phyloP scores from a whole-genome alignment of 352 stramenopile species.

The Saprolegnia diclina region DNA sequence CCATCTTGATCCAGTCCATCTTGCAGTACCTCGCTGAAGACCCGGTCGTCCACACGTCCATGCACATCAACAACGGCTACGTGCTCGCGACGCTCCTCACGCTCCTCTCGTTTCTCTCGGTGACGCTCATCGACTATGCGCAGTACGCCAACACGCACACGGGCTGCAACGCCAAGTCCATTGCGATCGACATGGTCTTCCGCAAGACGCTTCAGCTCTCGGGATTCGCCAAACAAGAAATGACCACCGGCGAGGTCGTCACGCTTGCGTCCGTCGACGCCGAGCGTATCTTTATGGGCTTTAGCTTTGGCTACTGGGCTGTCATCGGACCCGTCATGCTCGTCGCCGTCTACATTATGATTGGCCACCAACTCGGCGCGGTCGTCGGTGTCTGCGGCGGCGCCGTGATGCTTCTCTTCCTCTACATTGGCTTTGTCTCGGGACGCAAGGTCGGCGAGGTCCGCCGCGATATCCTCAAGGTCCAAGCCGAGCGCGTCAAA shows the following conservation, averaged over 20 bases:
- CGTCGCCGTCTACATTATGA: conserved; percentile 38
- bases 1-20: conserved; percentile 39
- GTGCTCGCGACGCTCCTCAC: conserved; percentile 37
- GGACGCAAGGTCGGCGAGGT: conserved; percentile 29
- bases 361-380: conserved; percentile 36
- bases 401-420: conserved; percentile 21
- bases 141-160: conserved; percentile 42
- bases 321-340: conserved; percentile 45
- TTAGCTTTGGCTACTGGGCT: conserved; percentile 40
- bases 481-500: conserved; percentile 77
- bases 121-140: conserved; percentile 41
- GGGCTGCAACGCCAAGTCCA: conserved; percentile 44
- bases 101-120: conserved; percentile 35
- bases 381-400: conserved; percentile 7
- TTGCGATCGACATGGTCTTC: conserved; percentile 56
- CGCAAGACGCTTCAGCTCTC: conserved; percentile 49
- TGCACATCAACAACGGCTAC: conserved; percentile 46
- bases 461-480: conserved; percentile 36
- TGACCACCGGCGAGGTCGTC: conserved; percentile 49
- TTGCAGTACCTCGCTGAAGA: conserved; percentile 25
- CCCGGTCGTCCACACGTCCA: conserved; percentile 31
- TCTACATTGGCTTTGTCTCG: conserved; percentile 30
- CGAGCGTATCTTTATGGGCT: conserved; percentile 44
- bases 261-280: conserved; percentile 50
- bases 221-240: conserved; percentile 39